Percentiles rank a stretch among this genome's conserved stretches.
Evolutionary conservation across 345 rosid genomes (phyloP).

Genomic region (Gossypium turneri): DNA sequence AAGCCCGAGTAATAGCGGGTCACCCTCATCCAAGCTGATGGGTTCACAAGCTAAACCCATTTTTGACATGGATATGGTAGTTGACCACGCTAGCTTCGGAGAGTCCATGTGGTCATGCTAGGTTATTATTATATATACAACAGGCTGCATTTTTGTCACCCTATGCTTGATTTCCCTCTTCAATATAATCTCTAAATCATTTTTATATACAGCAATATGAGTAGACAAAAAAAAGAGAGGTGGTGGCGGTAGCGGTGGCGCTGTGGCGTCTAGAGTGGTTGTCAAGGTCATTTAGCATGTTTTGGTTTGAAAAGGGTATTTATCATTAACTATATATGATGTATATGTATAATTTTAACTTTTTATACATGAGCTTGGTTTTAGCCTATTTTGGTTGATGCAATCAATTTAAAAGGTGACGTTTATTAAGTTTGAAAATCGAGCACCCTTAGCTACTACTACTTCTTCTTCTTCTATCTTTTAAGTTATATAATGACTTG

Average conservation of each 20-base stretch:
- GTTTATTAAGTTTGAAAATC: not conserved
- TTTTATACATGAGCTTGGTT: not conserved
- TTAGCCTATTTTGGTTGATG: not conserved
- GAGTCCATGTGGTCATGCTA: slow-evolving; percentile 77
- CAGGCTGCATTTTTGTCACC: slow-evolving; percentile 9
- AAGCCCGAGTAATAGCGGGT: slow-evolving; percentile 58
- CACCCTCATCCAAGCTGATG: slow-evolving; percentile 56
- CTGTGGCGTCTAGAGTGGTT: slow-evolving; percentile 9
- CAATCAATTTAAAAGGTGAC: not conserved
- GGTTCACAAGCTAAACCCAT: slow-evolving; percentile 48
- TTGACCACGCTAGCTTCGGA: slow-evolving; percentile 54
- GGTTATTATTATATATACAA: not conserved
- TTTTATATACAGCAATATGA: slow-evolving; percentile 1
- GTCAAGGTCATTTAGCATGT: not conserved
- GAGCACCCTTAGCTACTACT: not conserved
- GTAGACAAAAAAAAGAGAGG: slow-evolving; percentile 5
- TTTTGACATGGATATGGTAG: slow-evolving; percentile 60
- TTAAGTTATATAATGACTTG: too few species aligned
- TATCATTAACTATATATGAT: slow-evolving; percentile 1
- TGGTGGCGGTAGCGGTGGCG: slow-evolving; percentile 18
- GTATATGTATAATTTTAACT: not conserved
- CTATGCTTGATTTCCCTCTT: slow-evolving; percentile 6
- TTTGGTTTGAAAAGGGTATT: slow-evolving; percentile 11
- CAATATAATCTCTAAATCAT: not conserved
- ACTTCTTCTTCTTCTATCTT: too few species aligned